A percentile compares a stretch with the other conserved stretches of the same genome.
These are phyloP conservation scores for Cucumis cinereus DNA, from an alignment of 306 rosid genomes.

Conservation along the genomic window DNA sequence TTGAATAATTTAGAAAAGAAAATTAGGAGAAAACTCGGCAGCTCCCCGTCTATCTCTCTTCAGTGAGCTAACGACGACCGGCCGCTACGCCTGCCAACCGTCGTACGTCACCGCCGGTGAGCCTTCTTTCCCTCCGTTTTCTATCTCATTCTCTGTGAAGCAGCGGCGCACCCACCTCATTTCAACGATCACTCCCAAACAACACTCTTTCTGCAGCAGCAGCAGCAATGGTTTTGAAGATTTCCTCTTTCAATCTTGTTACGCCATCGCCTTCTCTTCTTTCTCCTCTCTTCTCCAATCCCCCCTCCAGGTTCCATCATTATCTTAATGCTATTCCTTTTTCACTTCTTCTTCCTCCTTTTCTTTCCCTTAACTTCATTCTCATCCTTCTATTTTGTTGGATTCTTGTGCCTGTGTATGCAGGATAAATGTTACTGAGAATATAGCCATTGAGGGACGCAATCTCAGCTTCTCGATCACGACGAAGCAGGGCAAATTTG, in stretches of 20 bases:
- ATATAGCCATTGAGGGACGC: constrained; percentile 46
- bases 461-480: constrained; percentile 47
- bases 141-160: too few species aligned
- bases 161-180: too few species aligned
- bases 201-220: not conserved
- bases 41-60: too few species aligned
- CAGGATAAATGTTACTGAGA: constrained; percentile 28
- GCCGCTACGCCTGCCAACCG: too few species aligned
- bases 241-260: not conserved
- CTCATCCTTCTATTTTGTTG: not conserved
- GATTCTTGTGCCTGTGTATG: not conserved
- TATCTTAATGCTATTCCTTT: not conserved
- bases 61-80: too few species aligned
- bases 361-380: not conserved
- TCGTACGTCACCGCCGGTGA: too few species aligned
- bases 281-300: not conserved
- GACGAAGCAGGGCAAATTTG: constrained; percentile 28
- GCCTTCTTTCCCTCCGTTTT: too few species aligned
- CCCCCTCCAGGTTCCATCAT: not conserved
- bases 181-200: too few species aligned
- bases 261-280: not conserved
- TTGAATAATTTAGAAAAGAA: too few species aligned
- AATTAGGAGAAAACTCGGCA: too few species aligned
- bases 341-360: not conserved
- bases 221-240: constrained; percentile 4